These are phyloP conservation scores for Tricholoma furcatifolium DNA, from an alignment of 768 basidiomycete species.

Conservation along the genomic window DNA sequence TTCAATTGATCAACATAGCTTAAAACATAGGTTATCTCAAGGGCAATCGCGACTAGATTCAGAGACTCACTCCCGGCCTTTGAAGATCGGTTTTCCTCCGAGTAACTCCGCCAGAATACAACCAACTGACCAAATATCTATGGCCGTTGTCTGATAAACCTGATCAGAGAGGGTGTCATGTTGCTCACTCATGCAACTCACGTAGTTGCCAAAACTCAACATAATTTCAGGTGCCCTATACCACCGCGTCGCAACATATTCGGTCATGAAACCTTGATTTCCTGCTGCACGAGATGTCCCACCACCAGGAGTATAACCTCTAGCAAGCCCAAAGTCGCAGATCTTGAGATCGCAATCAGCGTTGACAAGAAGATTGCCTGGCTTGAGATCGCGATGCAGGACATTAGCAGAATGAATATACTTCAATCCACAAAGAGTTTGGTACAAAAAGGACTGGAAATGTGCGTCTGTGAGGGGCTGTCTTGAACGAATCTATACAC, in stretches of 20 bases:
- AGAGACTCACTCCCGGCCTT: constrained; percentile 85
- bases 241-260: constrained; percentile 99
- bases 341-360: constrained; percentile 99
- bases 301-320: constrained; percentile 87
- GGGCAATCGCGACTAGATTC: not conserved
- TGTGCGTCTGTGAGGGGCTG: constrained; percentile 89
- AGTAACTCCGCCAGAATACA: constrained; percentile 93
- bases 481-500: constrained; percentile 71
- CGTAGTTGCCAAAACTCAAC: constrained; percentile 95
- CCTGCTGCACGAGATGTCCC: constrained; percentile 71
- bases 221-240: constrained; percentile 99
- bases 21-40: constrained; percentile 12
- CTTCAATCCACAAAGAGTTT: constrained; percentile 96
- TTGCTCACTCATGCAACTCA: constrained; percentile 35
- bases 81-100: constrained; percentile 94
- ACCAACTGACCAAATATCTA: constrained; percentile 96
- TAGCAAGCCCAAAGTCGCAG: constrained; percentile 96
- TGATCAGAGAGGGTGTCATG: constrained; percentile 14
- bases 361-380: constrained; percentile 93
- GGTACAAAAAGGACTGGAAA: constrained; percentile 96
- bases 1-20: constrained; percentile 99
- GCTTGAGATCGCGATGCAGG: constrained; percentile 94
- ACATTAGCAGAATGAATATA: constrained; percentile 98
- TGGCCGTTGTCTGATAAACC: constrained; percentile 69
- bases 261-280: constrained; percentile 97